phyloP scores from a whole-genome alignment of 2,329 filamentous ascomycete species.

The Helotiales sp. region DNA sequence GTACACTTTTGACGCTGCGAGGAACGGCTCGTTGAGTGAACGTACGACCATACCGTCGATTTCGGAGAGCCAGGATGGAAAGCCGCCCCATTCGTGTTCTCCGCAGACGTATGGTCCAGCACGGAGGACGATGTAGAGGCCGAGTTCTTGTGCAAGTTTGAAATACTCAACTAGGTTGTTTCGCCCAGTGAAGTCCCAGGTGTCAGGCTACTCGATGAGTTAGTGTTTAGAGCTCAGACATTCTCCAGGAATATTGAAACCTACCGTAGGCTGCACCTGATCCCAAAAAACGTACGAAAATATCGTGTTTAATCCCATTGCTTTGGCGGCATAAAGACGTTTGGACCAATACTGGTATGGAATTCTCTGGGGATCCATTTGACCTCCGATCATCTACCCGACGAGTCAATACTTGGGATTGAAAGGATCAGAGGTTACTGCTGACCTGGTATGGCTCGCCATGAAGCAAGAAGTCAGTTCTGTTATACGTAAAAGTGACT shows the following conservation, averaged over 20 bases:
- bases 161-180: slow-evolving; percentile 52
- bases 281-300: slow-evolving; percentile 55
- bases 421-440: too few relatives aligned
- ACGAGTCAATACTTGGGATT: too few relatives aligned
- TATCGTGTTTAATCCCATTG: slow-evolving; percentile 51
- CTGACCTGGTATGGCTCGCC: background rate
- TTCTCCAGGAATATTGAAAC: too few relatives aligned
- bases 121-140: slow-evolving; percentile 47
- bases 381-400: slow-evolving; percentile 49
- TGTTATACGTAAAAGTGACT: background rate
- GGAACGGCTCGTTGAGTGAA: slow-evolving; percentile 43
- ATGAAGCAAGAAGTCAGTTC: background rate
- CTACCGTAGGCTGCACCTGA: slow-evolving; percentile 44
- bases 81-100: slow-evolving; percentile 47
- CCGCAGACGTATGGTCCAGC: slow-evolving; percentile 50
- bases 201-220: too few relatives aligned
- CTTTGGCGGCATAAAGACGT: slow-evolving; percentile 43
- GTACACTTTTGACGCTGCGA: slow-evolving; percentile 46
- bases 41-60: slow-evolving; percentile 42
- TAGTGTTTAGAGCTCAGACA: too few relatives aligned
- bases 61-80: slow-evolving; percentile 43
- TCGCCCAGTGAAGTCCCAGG: slow-evolving; percentile 39
- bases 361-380: slow-evolving; percentile 52
- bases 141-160: slow-evolving; percentile 45
- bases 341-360: slow-evolving; percentile 48